phyloP scores from a whole-genome alignment of 1,284 basidiomycete genomes.

The Amylostereum areolatum region DNA sequence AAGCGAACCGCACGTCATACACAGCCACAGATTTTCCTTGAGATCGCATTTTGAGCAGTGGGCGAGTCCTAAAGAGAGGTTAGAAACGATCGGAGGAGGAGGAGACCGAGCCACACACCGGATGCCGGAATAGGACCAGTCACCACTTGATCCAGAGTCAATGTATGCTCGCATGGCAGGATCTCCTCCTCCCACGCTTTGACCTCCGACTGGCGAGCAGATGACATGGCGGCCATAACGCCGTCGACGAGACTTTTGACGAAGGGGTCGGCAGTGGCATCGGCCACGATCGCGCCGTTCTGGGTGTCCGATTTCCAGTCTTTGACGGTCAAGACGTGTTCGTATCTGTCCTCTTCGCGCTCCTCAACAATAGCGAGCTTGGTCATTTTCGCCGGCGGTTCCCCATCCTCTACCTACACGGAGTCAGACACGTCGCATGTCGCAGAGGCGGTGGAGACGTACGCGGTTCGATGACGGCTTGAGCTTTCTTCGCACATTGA shows the following conservation, averaged over 20 bases:
- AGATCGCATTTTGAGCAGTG: conserved; percentile 78
- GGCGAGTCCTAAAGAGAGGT: conserved; percentile 48
- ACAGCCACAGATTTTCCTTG: conserved; percentile 92
- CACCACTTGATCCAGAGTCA: conserved; percentile 65
- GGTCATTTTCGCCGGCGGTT: conserved; percentile 82
- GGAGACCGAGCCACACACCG: conserved; percentile 25
- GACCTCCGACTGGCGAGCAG: conserved; percentile 89
- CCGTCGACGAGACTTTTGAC: conserved; percentile 58
- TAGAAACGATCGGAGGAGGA: neutral
- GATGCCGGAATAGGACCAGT: conserved; percentile 48
- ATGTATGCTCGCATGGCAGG: conserved; percentile 80
- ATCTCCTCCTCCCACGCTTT: conserved; percentile 99
- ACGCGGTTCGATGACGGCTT: conserved; percentile 69
- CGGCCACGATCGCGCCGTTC: conserved; percentile 46
- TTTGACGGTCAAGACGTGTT: conserved; percentile 59
- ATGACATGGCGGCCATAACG: conserved; percentile 80
- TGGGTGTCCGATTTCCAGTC: conserved; percentile 71
- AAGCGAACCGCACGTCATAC: conserved; percentile 90
- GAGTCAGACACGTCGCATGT: neutral
- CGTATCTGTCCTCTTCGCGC: conserved; percentile 86
- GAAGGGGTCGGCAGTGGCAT: conserved; percentile 32
- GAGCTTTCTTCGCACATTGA: conserved; percentile 77
- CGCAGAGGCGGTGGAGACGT: conserved; percentile 23
- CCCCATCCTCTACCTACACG: conserved; percentile 51
- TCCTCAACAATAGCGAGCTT: conserved; percentile 87